Evolutionary conservation across 202 grass and related monocot species (phyloP).

Genomic region (Thinopyrum obtusiflorum): DNA sequence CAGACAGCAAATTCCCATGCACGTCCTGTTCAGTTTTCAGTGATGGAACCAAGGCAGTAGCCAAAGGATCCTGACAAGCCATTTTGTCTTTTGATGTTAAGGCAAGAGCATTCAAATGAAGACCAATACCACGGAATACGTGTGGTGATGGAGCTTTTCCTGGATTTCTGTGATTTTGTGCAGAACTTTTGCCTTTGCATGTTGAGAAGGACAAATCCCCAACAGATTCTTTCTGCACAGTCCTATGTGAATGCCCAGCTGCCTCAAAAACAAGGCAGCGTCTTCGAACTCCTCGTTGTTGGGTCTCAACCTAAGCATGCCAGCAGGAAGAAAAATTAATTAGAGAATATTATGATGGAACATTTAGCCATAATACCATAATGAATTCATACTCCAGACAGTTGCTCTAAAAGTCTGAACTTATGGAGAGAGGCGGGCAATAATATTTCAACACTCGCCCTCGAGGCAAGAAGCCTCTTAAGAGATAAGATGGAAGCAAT

Average conservation of each 20-base stretch:
- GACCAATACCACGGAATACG: constrained; percentile 73
- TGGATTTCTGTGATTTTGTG: constrained; percentile 37
- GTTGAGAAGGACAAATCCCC: constrained; percentile 31
- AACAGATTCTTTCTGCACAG: constrained; percentile 28
- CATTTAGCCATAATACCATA: neutral
- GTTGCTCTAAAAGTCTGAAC: no score
- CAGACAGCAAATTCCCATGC: constrained; percentile 26
- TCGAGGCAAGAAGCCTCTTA: no score
- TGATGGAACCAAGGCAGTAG: constrained; percentile 42
- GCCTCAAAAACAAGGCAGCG: constrained; percentile 91
- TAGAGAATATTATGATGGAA: constrained; percentile 5
- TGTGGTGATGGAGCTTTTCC: constrained; percentile 38
- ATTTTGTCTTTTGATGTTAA: constrained; percentile 66
- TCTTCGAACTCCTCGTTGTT: constrained; percentile 77
- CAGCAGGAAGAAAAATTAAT: constrained; percentile 17
- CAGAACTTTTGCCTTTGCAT: constrained; percentile 55
- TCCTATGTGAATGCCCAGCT: constrained; percentile 48
- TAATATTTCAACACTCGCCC: no score
- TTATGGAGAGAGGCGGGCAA: no score
- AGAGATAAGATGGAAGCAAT: no score
- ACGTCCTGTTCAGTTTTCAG: constrained; percentile 38
- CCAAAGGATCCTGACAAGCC: constrained; percentile 33
- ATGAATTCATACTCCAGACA: no score
- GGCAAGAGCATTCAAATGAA: constrained; percentile 91
- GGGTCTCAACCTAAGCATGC: constrained; percentile 63